A percentile compares a stretch with the other conserved stretches of the same genome.
Conservation (phyloP, 768 basidiomycete species). For the Boletus sensibilis region DNA sequence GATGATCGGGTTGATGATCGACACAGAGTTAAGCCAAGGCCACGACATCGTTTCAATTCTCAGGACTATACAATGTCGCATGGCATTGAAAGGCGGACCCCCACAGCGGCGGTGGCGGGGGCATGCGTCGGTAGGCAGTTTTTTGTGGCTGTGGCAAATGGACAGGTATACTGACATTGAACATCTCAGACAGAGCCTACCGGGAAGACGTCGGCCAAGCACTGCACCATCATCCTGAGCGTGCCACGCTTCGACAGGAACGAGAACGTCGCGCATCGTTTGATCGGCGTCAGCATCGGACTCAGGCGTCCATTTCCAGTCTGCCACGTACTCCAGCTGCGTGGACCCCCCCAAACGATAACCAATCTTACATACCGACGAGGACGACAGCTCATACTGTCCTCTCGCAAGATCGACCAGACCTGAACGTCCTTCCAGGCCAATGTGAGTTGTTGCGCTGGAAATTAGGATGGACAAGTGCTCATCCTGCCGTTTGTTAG, state of each 20-base stretch:
- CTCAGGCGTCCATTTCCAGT: background rate
- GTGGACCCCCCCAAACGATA: background rate
- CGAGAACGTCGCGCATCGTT: background rate
- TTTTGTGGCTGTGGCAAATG: background rate
- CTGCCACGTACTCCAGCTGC: background rate
- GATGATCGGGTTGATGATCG: background rate
- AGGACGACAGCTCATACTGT: background rate
- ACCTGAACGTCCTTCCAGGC: background rate
- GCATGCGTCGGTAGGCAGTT: constrained; percentile 8
- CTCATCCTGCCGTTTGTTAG: constrained; percentile 5
- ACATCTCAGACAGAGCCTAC: constrained; percentile 2
- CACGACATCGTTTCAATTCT: constrained; percentile 1
- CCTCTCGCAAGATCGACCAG: background rate
- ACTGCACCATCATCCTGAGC: constrained; percentile 1
- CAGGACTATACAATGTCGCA: background rate
- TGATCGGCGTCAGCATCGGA: background rate
- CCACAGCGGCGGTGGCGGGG: background rate
- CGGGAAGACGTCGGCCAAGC: background rate
- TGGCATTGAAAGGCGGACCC: background rate
- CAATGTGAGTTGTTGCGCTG: constrained; percentile 2
- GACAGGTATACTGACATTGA: background rate
- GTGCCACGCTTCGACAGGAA: background rate
- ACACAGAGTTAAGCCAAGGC: background rate
- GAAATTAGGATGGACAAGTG: background rate
- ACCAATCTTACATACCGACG: background rate